Evolutionary conservation across 2,329 filamentous ascomycete species (phyloP), one percentile per base, ranked within the genome.

Genomic region (Aspergillus arachidicola): DNA sequence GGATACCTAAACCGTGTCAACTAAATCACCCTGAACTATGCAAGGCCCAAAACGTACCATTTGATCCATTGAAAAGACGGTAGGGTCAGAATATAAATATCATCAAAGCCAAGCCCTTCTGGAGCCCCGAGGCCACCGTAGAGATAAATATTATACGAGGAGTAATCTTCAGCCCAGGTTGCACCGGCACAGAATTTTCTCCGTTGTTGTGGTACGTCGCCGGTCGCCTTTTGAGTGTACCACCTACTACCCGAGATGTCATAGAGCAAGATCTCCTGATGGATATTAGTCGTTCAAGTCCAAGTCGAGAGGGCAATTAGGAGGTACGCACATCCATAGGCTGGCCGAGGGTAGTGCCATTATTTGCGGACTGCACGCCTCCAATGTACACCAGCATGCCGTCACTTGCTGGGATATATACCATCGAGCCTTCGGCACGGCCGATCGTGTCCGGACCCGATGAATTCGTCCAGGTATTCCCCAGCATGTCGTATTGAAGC

Each of bases 141-240:
- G 11, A 56, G 23, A 36, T 60, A 60, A 6, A 60, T 56, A 16
- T 62, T 62, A 34, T 62, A 62, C 28, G 60, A 62, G 3, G 60
- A 62, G 2, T 53, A 30, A n/a, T 62, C 60, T 16, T 58, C 12
- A 2, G 60, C 60, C 60, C 60, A 62, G 5, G 56, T 58, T 4
- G 19, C 56, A 0, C 60, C 60, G 10, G 55, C 60, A 54, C 60
- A 62, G 48, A 62, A 62, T 30, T 48, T 32, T 32, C 60, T 34
- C 28, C 60, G 5, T 16, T 55, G 14, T 10, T 54, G 38, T 7
- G 60, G 60, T 7, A 62, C 38, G 21, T 62, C 32, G 10, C 60
- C 60, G 28, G 60, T 62, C n/a, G 60, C 60, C 21, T 62, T 62
- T 46, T 62, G 60, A 7, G 28, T 58, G 36, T 62, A 62, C 60